Conservation (phyloP, 139 green algal genomes). For the Coelastrella sp. region DNA sequence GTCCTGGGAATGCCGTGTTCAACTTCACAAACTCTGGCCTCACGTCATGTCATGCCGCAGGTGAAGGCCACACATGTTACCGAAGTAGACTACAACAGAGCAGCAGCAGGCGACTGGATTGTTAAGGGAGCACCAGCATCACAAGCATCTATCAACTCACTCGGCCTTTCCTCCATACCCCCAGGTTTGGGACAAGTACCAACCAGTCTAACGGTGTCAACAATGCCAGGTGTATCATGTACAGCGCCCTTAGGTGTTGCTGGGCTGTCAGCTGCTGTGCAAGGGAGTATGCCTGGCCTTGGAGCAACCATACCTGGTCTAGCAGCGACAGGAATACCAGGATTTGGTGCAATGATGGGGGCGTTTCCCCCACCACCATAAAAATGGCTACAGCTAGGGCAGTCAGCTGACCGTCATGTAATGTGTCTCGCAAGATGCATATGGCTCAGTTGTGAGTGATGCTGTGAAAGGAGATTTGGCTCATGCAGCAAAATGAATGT, state of each 20-base stretch:
- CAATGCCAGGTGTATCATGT: background rate
- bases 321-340: background rate
- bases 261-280: background rate
- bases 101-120: conserved; percentile 77
- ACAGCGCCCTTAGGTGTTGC: background rate
- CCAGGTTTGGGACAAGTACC: background rate
- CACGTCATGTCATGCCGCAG: background rate
- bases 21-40: background rate
- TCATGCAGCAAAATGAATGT: too few relatives aligned
- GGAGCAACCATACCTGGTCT: background rate
- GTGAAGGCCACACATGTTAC: conserved; percentile 66
- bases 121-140: background rate
- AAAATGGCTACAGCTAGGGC: too few relatives aligned
- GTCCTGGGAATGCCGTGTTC: background rate
- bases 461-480: too few relatives aligned
- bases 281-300: too few relatives aligned
- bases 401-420: too few relatives aligned
- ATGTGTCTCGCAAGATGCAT: too few relatives aligned
- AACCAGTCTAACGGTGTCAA: background rate
- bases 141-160: background rate
- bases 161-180: background rate
- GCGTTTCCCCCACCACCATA: background rate
- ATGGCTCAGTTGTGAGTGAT: too few relatives aligned
- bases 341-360: background rate
- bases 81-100: conserved; percentile 74